Conservation (phyloP, 2,329 filamentous ascomycete genomes). For the Xylariaceae sp. region DNA sequence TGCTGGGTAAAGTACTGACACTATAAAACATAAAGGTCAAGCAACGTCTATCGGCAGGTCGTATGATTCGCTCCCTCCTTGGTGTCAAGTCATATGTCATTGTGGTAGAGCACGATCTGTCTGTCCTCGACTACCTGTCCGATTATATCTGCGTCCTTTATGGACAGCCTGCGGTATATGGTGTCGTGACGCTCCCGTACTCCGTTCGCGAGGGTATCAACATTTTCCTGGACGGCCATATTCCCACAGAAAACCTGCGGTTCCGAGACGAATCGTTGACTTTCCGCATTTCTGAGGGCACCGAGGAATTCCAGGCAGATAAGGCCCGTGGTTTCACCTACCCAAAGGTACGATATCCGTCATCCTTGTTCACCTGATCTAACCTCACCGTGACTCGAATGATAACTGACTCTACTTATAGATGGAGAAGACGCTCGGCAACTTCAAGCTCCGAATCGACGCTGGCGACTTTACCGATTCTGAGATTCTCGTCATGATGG, state of each 20-base stretch:
- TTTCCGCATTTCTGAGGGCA: conserved; percentile 13
- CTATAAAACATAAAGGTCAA: conserved; percentile 33
- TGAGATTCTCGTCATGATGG: conserved; percentile 73
- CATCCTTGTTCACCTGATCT: too few relatives aligned
- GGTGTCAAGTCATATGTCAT: conserved; percentile 92
- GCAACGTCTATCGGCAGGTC: conserved; percentile 88
- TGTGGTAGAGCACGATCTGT: conserved; percentile 98
- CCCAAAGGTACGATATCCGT: conserved; percentile 9
- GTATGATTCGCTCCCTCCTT: conserved; percentile 86
- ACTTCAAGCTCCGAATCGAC: conserved; percentile 80
- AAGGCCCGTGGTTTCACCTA: conserved; percentile 10
- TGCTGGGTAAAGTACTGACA: conserved; percentile 1
- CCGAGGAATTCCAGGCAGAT: conserved; percentile 14
- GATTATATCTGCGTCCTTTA: conserved; percentile 98
- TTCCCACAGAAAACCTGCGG: conserved; percentile 16
- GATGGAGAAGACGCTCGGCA: conserved; percentile 90
- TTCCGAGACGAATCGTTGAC: conserved; percentile 17
- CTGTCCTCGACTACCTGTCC: conserved; percentile 95
- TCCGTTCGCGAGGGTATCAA: conserved; percentile 77
- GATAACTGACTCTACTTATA: conserved; percentile 7
- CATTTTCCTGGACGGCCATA: conserved; percentile 15
- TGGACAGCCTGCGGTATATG: conserved; percentile 90
- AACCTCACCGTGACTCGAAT: too few relatives aligned
- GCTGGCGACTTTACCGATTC: conserved; percentile 89
- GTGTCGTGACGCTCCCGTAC: conserved; percentile 91